Base-by-base conservation (phyloP, 441 rosid species). In the Pelargonium cotyledonis region DNA sequence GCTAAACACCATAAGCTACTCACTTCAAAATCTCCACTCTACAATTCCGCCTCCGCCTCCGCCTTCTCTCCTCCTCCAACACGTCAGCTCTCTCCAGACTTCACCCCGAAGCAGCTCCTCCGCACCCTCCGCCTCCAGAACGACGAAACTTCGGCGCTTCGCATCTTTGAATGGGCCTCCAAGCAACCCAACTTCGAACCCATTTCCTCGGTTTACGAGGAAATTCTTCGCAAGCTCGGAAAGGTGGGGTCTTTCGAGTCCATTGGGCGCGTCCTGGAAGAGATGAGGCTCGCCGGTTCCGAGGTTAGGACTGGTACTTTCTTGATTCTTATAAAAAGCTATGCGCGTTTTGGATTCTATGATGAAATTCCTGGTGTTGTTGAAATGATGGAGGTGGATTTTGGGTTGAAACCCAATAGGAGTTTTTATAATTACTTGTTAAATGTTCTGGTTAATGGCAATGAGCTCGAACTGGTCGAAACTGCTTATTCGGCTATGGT, bases 381-480 rank as follows among this genome's bases (percentile, higher is more conserved):
- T 72, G 86, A 82, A 21, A 47, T 80, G 79, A 85, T 91, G 93
- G 86, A 84, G 67, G 76, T 38, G 4, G 88, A 80, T 14, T 93
- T 82, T 18, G 88, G 89, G 43, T 69, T 84, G 2, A 75, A 71
- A 67, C 83, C 88, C 11, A 86, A 90, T 51, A 86, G 97, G 16
- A 81, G 70, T 74, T 80, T 86, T 55, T 94, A 79, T 71, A 94
- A 91, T 83, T 80, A 76, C 82, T 58, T 89, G 85, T 71, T 94
- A 84, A 91, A 86, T 80, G 80, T 80, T 75, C 85, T 94, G 38
- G 96, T 94, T 31, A 96, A 91, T 62, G 90, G 85, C 58, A 82
- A 81, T 65, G 89, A 82, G 81, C 77, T 91, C 16, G 91, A 85
- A 65, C 75, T 91, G 19, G 89, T 94, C 0, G 98, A 93, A 73